These are phyloP conservation scores for Lolium rigidum DNA, from an alignment of 176 grass and related monocot species.

Conservation along the genomic window DNA sequence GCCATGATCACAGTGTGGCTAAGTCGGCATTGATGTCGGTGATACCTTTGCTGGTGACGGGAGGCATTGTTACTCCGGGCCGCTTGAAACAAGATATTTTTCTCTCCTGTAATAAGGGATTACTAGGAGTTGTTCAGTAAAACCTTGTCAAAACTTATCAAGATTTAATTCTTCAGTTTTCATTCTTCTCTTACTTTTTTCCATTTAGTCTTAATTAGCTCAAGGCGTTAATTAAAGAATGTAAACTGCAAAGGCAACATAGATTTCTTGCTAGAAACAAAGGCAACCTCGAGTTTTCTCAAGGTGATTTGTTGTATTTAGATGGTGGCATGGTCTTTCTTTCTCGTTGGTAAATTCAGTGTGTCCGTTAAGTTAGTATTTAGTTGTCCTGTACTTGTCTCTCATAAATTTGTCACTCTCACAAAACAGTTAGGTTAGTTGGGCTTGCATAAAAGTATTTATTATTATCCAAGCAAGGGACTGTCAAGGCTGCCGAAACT, in stretches of 20 bases:
- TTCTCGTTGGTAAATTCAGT: neutral
- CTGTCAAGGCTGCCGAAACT: neutral
- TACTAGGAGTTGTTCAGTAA: too few relatives aligned
- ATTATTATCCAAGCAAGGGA: neutral
- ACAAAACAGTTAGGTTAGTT: neutral
- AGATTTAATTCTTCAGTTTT: too few relatives aligned
- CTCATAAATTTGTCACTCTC: neutral
- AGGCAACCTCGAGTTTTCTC: neutral
- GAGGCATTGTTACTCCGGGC: too few relatives aligned
- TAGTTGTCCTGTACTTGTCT: neutral
- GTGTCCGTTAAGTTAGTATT: constrained; percentile 20
- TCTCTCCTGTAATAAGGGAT: too few relatives aligned
- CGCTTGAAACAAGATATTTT: too few relatives aligned
- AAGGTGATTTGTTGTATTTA: neutral
- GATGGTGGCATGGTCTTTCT: neutral
- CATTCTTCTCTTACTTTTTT: too few relatives aligned
- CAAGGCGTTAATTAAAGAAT: too few relatives aligned
- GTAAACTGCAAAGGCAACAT: neutral
- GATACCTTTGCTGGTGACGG: too few relatives aligned
- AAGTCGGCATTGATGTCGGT: too few relatives aligned
- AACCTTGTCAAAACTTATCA: too few relatives aligned
- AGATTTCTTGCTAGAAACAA: neutral
- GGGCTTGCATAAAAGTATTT: neutral
- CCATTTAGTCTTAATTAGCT: too few relatives aligned
- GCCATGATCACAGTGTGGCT: too few relatives aligned